phyloP scores from a whole-genome alignment of 768 basidiomycete species.

The Coprinopsis cinerea region DNA sequence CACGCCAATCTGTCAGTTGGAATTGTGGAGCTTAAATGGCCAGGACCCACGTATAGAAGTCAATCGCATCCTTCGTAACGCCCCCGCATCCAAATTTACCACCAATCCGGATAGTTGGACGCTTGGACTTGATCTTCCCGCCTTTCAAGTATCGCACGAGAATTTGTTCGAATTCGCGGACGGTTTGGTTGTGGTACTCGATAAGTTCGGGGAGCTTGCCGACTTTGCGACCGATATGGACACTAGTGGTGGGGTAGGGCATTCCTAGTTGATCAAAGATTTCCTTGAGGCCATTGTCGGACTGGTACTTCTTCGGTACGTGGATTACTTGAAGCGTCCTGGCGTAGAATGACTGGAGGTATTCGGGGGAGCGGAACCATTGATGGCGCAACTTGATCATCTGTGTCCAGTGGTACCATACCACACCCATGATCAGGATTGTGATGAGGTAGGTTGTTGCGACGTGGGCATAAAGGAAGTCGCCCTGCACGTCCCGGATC shows the following conservation, averaged over 20 bases:
- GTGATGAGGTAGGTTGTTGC: constrained; percentile 79
- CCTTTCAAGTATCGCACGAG: constrained; percentile 88
- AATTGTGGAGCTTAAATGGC: background rate
- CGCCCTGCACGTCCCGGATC: constrained; percentile 73
- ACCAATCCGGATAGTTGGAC: constrained; percentile 78
- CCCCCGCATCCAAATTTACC: constrained; percentile 82
- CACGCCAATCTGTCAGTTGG: constrained; percentile 9
- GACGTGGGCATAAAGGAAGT: constrained; percentile 79
- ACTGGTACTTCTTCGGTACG: constrained; percentile 76
- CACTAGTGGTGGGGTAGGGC: constrained; percentile 88
- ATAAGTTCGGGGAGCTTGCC: constrained; percentile 88
- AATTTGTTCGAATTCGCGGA: constrained; percentile 84
- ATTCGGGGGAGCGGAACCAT: constrained; percentile 91
- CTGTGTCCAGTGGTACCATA: constrained; percentile 68
- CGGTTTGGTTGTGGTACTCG: constrained; percentile 88
- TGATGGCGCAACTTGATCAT: constrained; percentile 75
- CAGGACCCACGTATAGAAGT: constrained; percentile 76
- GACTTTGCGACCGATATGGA: constrained; percentile 83
- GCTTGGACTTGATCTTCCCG: constrained; percentile 68
- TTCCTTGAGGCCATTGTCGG: constrained; percentile 74
- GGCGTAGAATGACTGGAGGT: constrained; percentile 87
- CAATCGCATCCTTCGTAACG: constrained; percentile 83
- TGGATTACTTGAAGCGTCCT: constrained; percentile 80
- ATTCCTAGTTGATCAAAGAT: constrained; percentile 72
- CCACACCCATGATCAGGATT: constrained; percentile 60